These are phyloP conservation scores for Crithidia fasciculata DNA, from an alignment of 208 protist species.

Conservation along the genomic window DNA sequence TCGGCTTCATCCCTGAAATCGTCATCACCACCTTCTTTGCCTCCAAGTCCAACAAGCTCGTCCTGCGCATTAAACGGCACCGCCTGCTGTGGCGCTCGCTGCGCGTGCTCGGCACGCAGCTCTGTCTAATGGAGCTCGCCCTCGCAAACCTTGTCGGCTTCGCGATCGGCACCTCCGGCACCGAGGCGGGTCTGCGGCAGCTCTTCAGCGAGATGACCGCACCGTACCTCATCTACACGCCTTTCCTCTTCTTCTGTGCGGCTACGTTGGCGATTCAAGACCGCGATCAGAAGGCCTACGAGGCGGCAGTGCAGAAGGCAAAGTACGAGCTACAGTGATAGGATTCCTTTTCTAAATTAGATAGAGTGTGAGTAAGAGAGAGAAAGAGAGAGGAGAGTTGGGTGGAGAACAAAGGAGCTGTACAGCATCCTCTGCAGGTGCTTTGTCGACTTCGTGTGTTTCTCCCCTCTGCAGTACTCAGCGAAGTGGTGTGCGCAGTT, in stretches of 20 bases:
- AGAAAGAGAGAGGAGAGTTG: background rate
- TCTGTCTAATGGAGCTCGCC: conserved; percentile 59
- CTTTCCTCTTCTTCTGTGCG: conserved; percentile 51
- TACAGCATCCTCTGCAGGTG: too few relatives aligned
- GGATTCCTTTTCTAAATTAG: too few relatives aligned
- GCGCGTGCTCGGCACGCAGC: conserved; percentile 37
- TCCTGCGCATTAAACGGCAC: conserved; percentile 26
- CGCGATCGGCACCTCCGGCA: conserved; percentile 38
- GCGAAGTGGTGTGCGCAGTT: too few relatives aligned
- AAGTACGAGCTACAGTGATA: conserved; percentile 41
- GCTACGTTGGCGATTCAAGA: conserved; percentile 60
- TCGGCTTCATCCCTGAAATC: conserved; percentile 74
- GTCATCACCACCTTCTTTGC: conserved; percentile 54
- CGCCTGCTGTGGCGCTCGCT: conserved; percentile 49
- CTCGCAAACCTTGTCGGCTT: conserved; percentile 82
- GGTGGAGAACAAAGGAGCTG: background rate
- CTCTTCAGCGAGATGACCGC: conserved; percentile 29
- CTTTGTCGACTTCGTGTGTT: too few relatives aligned
- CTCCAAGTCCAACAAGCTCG: conserved; percentile 27
- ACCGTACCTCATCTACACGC: conserved; percentile 18
- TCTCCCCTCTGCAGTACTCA: too few relatives aligned
- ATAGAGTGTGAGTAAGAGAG: background rate
- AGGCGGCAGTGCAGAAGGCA: conserved; percentile 33
- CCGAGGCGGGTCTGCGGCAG: conserved; percentile 15
- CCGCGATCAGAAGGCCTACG: conserved; percentile 57